A percentile compares a stretch with the other conserved stretches of the same genome.
Conservation (phyloP, 2,329 filamentous ascomycete genomes). For the Neurospora sp. region DNA sequence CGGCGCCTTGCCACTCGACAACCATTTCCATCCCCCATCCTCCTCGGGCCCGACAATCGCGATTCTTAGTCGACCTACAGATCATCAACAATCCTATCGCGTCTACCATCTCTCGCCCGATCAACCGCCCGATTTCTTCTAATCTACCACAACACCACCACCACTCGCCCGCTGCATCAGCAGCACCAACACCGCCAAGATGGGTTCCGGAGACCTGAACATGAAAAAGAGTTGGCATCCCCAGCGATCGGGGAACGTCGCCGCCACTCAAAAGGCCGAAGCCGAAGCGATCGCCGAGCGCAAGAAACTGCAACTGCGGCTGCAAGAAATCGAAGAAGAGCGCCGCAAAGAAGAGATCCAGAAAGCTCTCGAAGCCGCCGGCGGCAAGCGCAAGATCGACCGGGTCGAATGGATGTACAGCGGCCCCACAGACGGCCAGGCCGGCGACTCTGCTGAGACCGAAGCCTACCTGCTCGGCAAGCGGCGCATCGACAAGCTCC, state of each 20-base stretch:
- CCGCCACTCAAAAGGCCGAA: conserved; percentile 64
- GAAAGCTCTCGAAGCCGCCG: conserved; percentile 77
- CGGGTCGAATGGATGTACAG: conserved; percentile 98
- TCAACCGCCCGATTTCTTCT: not conserved
- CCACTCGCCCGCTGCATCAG: conserved; percentile 5
- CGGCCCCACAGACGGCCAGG: conserved; percentile 68
- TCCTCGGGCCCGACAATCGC: not conserved
- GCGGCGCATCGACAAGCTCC: conserved; percentile 71
- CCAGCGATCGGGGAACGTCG: conserved; percentile 67
- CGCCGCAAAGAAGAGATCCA: conserved; percentile 86
- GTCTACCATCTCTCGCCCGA: not conserved
- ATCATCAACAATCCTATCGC: not conserved
- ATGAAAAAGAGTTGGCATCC: conserved; percentile 95
- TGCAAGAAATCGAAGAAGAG: conserved; percentile 91
- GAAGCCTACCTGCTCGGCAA: conserved; percentile 92
- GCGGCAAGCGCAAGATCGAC: conserved; percentile 64
- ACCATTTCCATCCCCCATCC: not conserved
- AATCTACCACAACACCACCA: not conserved
- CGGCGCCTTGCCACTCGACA: conserved; percentile 5
- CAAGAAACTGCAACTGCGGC: conserved; percentile 83
- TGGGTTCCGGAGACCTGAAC: conserved; percentile 87
- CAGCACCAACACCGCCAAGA: conserved; percentile 37
- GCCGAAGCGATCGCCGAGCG: conserved; percentile 88
- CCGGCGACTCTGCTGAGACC: conserved; percentile 76
- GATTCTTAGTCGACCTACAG: not conserved